Conservation (phyloP, 2,329 filamentous ascomycete species). For the Scedosporium minutisporum region DNA sequence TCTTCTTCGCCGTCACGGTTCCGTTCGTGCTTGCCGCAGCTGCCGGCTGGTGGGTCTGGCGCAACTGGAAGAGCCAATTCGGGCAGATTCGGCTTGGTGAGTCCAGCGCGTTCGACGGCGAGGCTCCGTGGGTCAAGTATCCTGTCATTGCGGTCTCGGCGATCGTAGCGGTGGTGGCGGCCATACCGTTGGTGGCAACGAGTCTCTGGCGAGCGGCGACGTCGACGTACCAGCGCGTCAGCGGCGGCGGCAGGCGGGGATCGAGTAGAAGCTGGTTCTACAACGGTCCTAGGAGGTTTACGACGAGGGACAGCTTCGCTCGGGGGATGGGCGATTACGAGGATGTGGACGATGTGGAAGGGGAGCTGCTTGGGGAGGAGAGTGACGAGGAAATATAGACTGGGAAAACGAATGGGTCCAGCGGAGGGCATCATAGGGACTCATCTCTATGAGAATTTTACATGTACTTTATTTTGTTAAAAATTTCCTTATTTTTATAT, state of each 20-base stretch:
- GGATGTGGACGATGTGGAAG: constrained; percentile 85
- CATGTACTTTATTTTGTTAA: too few species aligned
- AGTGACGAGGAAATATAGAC: constrained; percentile 71
- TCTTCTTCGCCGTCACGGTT: constrained; percentile 78
- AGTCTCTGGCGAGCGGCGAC: constrained; percentile 61
- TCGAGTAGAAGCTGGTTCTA: constrained; percentile 35
- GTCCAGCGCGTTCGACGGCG: constrained; percentile 49
- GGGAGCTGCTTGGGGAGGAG: constrained; percentile 85
- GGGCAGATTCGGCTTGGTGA: constrained; percentile 88
- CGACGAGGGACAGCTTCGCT: constrained; percentile 81
- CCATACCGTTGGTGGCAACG: constrained; percentile 60
- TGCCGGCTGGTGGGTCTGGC: constrained; percentile 77
- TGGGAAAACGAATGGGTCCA: not conserved
- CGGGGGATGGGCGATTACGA: constrained; percentile 80
- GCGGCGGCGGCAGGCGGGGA: constrained; percentile 37
- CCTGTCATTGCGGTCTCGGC: constrained; percentile 67
- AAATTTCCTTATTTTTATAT: too few species aligned
- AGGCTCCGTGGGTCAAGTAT: constrained; percentile 70
- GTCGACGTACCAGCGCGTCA: constrained; percentile 40
- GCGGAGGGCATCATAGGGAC: not conserved
- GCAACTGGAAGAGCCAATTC: constrained; percentile 80
- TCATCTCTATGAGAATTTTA: too few species aligned
- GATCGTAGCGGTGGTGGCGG: constrained; percentile 46
- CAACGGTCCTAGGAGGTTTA: constrained; percentile 63
- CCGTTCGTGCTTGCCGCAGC: constrained; percentile 62